These are phyloP conservation scores for Pholiota molesta DNA, from an alignment of 768 basidiomycete genomes.

Conservation along the genomic window DNA sequence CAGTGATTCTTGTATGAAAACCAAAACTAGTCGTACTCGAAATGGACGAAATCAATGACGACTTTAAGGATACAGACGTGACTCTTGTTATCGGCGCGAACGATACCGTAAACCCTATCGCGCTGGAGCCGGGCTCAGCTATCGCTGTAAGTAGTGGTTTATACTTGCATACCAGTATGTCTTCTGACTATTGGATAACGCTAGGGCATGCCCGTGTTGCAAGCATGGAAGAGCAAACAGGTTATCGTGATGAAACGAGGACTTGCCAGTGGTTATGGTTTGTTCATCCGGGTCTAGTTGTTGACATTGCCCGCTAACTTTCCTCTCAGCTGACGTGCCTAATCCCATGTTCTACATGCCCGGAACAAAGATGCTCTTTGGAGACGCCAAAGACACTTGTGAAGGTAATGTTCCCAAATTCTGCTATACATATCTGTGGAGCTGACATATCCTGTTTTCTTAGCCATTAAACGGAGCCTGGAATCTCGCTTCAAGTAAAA, in stretches of 20 bases:
- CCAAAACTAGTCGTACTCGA: slow-evolving; percentile 84
- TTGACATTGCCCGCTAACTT: slow-evolving; percentile 7
- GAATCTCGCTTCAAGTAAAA: slow-evolving; percentile 33
- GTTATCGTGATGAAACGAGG: slow-evolving; percentile 94
- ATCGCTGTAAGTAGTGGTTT: slow-evolving; percentile 56
- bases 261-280: slow-evolving; percentile 87
- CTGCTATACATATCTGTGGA: not conserved
- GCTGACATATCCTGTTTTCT: slow-evolving; percentile 7
- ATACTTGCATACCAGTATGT: not conserved
- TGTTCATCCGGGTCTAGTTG: slow-evolving; percentile 16
- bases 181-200: not conserved
- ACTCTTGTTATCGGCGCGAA: slow-evolving; percentile 91
- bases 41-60: slow-evolving; percentile 96
- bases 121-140: slow-evolving; percentile 81
- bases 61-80: slow-evolving; percentile 88
- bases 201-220: slow-evolving; percentile 87
- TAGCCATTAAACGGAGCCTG: slow-evolving; percentile 65
- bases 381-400: slow-evolving; percentile 89
- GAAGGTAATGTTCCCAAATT: slow-evolving; percentile 55
- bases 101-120: slow-evolving; percentile 91
- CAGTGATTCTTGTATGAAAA: slow-evolving; percentile 2
- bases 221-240: slow-evolving; percentile 93
- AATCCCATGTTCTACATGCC: slow-evolving; percentile 96
- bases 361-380: slow-evolving; percentile 89
- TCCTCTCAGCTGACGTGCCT: slow-evolving; percentile 74